These are phyloP conservation scores for Fallopia convolvulus DNA, from an alignment of 148 eudicot species.

Conservation along the genomic window DNA sequence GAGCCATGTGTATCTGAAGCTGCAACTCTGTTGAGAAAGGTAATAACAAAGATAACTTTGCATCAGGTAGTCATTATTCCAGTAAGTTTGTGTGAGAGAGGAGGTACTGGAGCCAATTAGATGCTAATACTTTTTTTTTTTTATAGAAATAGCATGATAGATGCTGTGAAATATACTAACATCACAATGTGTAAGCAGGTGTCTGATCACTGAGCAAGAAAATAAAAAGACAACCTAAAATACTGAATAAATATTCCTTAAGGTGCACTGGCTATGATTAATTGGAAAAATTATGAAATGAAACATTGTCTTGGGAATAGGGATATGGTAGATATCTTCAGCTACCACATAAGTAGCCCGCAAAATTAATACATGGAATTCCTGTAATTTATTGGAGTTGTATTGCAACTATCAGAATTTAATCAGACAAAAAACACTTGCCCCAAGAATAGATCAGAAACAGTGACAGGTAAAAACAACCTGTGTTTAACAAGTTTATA, in stretches of 20 bases:
- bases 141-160: neutral
- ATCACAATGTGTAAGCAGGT: neutral
- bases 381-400: neutral
- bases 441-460: neutral
- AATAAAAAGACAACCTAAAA: neutral
- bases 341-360: neutral
- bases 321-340: neutral
- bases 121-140: neutral
- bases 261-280: neutral
- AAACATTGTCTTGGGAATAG: neutral
- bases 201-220: neutral
- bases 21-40: constrained; percentile 45
- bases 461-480: neutral
- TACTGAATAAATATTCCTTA: neutral
- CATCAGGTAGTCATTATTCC: neutral
- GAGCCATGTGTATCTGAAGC: constrained; percentile 75
- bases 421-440: neutral
- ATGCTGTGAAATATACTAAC: neutral
- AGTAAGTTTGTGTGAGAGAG: neutral
- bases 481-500: neutral
- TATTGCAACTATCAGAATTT: neutral
- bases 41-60: neutral
- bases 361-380: neutral
- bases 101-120: neutral
- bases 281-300: neutral